Evolutionary conservation across 2,329 filamentous ascomycete genomes (phyloP).

Genomic region (Sporothrix sp.): DNA sequence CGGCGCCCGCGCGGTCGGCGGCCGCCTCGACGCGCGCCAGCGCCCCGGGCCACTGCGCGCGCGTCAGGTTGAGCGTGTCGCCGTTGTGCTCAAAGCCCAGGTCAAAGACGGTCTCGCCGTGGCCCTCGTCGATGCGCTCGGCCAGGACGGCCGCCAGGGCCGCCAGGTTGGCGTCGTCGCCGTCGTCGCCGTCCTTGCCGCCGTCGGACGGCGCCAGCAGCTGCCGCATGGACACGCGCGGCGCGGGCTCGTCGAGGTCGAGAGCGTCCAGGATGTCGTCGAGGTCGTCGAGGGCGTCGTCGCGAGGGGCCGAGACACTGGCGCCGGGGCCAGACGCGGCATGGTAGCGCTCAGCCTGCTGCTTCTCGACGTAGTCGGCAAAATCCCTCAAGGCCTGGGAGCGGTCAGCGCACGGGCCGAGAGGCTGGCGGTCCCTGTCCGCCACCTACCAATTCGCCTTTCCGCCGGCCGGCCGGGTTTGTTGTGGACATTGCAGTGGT

Average conservation of each 20-base stretch:
- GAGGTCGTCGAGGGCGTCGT: slow-evolving; percentile 57
- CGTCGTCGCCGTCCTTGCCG: slow-evolving; percentile 38
- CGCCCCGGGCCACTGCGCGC: slow-evolving; percentile 66
- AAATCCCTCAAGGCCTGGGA: slow-evolving; percentile 77
- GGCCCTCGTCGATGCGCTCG: slow-evolving; percentile 66
- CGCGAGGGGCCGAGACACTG: slow-evolving; percentile 17
- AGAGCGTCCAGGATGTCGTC: slow-evolving; percentile 88
- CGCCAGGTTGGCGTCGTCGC: slow-evolving; percentile 50
- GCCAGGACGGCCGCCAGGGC: slow-evolving; percentile 57
- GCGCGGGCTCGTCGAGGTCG: slow-evolving; percentile 63
- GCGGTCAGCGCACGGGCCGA: background rate
- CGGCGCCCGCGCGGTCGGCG: slow-evolving; percentile 55
- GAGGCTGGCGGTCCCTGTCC: too few species aligned
- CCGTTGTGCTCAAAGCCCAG: slow-evolving; percentile 85
- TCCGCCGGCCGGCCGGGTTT: slow-evolving; percentile 67
- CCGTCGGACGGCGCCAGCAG: slow-evolving; percentile 50
- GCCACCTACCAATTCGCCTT: slow-evolving; percentile 66
- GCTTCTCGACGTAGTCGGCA: slow-evolving; percentile 92
- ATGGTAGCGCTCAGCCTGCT: slow-evolving; percentile 71
- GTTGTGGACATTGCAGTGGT: slow-evolving; percentile 46
- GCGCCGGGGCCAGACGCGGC: too few species aligned
- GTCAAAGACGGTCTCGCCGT: slow-evolving; percentile 85
- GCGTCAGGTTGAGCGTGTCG: slow-evolving; percentile 68
- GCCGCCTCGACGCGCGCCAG: slow-evolving; percentile 55
- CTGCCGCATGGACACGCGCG: slow-evolving; percentile 61